These are phyloP conservation scores for Mycena floridula DNA, from an alignment of 768 basidiomycete species.

Conservation along the genomic window DNA sequence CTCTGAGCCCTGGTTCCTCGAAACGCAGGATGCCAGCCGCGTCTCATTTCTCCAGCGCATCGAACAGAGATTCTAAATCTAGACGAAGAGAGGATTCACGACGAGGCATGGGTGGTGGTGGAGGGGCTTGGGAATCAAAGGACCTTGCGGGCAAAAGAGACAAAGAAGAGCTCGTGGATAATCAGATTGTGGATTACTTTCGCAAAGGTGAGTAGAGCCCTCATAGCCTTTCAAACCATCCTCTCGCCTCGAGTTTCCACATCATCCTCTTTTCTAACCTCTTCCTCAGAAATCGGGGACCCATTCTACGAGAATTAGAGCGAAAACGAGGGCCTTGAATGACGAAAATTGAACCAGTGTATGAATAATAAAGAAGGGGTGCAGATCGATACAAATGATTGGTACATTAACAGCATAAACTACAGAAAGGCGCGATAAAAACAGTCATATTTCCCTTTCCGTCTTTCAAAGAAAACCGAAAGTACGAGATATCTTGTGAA, in stretches of 20 bases:
- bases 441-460: too few species aligned
- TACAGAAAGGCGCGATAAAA: too few species aligned
- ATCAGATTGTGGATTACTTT: neutral
- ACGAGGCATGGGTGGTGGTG: neutral
- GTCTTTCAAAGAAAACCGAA: too few species aligned
- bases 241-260: neutral
- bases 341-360: too few species aligned
- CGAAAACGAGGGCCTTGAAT: neutral
- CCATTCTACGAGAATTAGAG: neutral
- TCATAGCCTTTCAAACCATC: too few species aligned
- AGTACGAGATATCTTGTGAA: too few species aligned
- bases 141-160: neutral
- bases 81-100: neutral
- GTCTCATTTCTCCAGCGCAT: neutral
- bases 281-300: neutral
- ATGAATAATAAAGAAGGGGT: too few species aligned
- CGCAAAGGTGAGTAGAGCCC: neutral
- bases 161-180: slow-evolving; percentile 1
- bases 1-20: neutral
- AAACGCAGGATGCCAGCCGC: neutral
- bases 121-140: neutral
- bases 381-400: neutral
- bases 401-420: too few species aligned
- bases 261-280: neutral
- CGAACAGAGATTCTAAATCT: neutral